Percentiles rank a stretch among this genome's conserved stretches.
Conservation (phyloP, 2,329 filamentous ascomycete genomes). For the Penicillium digitatum region DNA sequence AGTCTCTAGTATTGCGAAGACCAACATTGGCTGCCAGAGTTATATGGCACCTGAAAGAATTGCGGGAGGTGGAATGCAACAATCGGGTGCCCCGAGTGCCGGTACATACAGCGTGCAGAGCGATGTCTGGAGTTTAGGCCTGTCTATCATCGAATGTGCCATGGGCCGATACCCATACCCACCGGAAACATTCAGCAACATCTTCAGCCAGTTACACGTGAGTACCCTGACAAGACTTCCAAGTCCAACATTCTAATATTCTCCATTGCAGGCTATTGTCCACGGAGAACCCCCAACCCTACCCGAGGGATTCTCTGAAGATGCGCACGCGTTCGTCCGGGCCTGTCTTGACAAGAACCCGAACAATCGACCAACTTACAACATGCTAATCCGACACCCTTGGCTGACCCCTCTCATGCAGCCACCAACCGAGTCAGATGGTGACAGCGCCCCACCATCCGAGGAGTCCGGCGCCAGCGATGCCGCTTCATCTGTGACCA, state of each 20-base stretch:
- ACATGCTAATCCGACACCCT: conserved; percentile 79
- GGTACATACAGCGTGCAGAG: conserved; percentile 97
- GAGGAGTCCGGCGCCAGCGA: conserved; percentile 26
- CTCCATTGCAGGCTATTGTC: conserved; percentile 73
- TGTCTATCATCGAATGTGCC: conserved; percentile 94
- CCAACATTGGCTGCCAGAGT: conserved; percentile 97
- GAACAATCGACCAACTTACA: conserved; percentile 87
- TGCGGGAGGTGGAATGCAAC: conserved; percentile 74
- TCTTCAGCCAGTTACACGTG: conserved; percentile 95
- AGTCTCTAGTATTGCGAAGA: conserved; percentile 95
- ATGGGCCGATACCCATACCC: conserved; percentile 94
- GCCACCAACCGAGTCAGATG: conserved; percentile 66
- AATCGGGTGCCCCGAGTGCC: conserved; percentile 63
- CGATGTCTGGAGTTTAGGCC: conserved; percentile 92
- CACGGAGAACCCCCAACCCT: conserved; percentile 92
- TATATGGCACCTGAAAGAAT: conserved; percentile 99
- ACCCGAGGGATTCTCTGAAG: conserved; percentile 74
- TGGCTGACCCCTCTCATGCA: conserved; percentile 78
- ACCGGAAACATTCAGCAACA: conserved; percentile 95
- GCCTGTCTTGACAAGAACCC: conserved; percentile 91
- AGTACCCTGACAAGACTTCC: conserved; percentile 43
- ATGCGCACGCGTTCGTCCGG: conserved; percentile 79
- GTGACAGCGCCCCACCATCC: conserved; percentile 37
- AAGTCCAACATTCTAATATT: conserved; percentile 10
- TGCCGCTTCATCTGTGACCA: conserved; percentile 38